Evolutionary conservation across 805 yeast species (phyloP), one percentile per base, ranked within the genome.

Genomic region (Zygotorulaspora florentina): DNA sequence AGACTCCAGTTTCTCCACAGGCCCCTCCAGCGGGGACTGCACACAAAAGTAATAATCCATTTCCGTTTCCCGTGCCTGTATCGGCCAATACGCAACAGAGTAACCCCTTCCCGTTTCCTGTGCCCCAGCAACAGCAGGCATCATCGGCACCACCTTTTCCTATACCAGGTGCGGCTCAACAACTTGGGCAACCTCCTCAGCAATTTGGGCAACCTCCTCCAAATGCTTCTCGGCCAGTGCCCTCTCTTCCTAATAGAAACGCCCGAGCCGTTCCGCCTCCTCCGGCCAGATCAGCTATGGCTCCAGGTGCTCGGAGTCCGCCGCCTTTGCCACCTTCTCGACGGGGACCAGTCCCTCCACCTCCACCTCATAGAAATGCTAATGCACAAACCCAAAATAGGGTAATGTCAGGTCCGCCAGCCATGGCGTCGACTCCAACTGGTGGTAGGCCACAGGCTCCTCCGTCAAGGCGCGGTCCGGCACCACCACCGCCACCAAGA

Each of bases 381-480:
- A 41, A 50, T 2, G 42, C 40, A 17, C 55, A 43, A 33, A 45
- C 29, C 25, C 16, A 42, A 18, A 30, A 28, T 40, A 40, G 44
- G 12, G 25, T 17, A 15, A 42, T 48, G 11, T 42, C 57, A 30
- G 49, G 43, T 8, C 43, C 52, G 15, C 43, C 46, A 16, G 42
- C 36, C 5, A 33, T 16, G 25, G 25, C 25, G 7, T 6, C n/a
- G 6, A 47, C 44, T 25, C 41, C 35, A 33, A 43, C 26, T 3
- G 49, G 51, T 2, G 48, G 45, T 9, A 40, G 44, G 12, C 46
- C 51, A 27, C 53, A 56, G 15, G 56, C 55, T 5, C 58, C 66
- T 12, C 65, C 66, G 1, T 54, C 65, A 35, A 58, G 63, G 34
- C 55, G 65, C 17, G 61, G 65, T 5, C 60, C 64, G 8, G 63